Evolutionary conservation across 495 filamentous ascomycete species (phyloP), one percentile per base, ranked within the genome.

Genomic region (Neurospora intermedia): DNA sequence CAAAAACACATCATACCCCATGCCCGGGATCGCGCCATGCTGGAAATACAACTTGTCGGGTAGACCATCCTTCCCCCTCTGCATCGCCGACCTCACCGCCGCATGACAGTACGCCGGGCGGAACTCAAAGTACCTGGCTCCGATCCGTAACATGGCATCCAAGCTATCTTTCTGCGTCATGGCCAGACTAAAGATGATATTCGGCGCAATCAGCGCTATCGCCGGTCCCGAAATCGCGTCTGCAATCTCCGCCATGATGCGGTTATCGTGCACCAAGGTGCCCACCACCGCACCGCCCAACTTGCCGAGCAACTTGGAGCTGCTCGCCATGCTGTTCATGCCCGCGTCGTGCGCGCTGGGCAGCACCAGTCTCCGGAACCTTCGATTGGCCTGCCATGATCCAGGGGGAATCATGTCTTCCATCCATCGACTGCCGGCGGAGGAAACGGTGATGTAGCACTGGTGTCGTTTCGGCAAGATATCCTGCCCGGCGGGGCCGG

Each of bases 121-220:
- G 71, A 87, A 87, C 78, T 88, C 87, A 66, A 88, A 88, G 76
- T 88, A 88, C 23, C 87, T 77, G 1, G 85, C 84, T 9, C 87
- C 86, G 46, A 88, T 81, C 43, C 71, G 73, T 45, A 88, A 81
- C 73, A 88, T 84, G 20, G 80, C 75, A 39, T 79, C 75, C 4
- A 88, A 78, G 43, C 73, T 75, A 73, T 88, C 85, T 73, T 88
- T 88, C 72, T 88, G 86, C 45, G 85, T 88, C 59, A 88, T 83
- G 73, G 86, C 82, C n/a, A 88, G 78, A 27, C 81, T 82, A 69
- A 78, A 79, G 76, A 88, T 82, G 76, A 88, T 87, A 69, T 84
- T 83, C 39, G 84, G 85, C n/a, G 84, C 82, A 69, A 84, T 81
- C 16, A 78, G 75, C 43, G 79, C 76, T 39, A 83, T 81, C 54